Percentiles rank a stretch among this genome's conserved stretches.
Evolutionary conservation across 106 monocot genomes (phyloP).

Genomic region (Chionographis japonica): DNA sequence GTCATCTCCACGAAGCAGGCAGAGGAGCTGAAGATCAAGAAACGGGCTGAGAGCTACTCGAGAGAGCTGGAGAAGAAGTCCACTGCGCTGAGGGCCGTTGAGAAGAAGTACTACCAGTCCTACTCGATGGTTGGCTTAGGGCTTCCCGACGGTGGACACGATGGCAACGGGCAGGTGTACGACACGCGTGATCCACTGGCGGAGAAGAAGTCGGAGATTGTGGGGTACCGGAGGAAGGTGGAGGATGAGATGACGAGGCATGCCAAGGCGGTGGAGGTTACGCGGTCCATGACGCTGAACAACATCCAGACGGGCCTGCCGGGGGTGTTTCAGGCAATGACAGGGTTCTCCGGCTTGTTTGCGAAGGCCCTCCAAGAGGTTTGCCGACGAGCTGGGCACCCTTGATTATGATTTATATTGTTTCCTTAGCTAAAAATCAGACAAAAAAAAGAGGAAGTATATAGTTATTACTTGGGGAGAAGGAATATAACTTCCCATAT

Average conservation of each 20-base stretch:
- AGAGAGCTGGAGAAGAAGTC: conserved; percentile 90
- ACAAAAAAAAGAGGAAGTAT: neutral
- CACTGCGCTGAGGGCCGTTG: conserved; percentile 52
- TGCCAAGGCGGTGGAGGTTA: conserved; percentile 55
- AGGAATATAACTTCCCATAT: neutral
- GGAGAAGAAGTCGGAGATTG: conserved; percentile 63
- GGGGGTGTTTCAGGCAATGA: conserved; percentile 86
- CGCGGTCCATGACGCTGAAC: conserved; percentile 72
- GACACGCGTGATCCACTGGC: conserved; percentile 67
- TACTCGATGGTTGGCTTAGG: conserved; percentile 71
- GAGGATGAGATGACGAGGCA: conserved; percentile 71
- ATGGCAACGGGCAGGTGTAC: conserved; percentile 32
- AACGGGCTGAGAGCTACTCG: conserved; percentile 50
- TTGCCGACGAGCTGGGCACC: conserved; percentile 39
- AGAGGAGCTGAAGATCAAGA: conserved; percentile 79
- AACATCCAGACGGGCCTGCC: conserved; percentile 83
- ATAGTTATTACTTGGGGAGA: conserved; percentile 8
- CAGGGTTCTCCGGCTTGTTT: conserved; percentile 68
- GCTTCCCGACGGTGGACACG: conserved; percentile 35
- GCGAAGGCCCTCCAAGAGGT: conserved; percentile 59
- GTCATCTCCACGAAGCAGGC: conserved; percentile 73
- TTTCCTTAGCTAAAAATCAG: neutral
- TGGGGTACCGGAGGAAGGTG: conserved; percentile 52
- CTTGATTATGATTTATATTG: neutral
- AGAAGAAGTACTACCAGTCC: conserved; percentile 88